Base-by-base conservation (phyloP, 2,329 filamentous ascomycete genomes). In the Talaromyces sp. region DNA sequence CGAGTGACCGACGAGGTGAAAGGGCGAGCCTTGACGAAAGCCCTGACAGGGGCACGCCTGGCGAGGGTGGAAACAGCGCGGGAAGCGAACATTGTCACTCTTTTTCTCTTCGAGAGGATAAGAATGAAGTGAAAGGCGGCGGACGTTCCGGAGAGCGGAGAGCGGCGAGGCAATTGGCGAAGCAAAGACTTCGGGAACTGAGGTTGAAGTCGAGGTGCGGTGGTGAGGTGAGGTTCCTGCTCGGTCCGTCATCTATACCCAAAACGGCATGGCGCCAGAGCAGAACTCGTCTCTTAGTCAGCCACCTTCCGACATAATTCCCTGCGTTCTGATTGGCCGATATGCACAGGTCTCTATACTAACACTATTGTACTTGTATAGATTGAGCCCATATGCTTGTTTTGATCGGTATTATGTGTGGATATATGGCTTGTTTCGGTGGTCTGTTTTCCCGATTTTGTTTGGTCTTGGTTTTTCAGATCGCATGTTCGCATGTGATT, bases 51-150 rank as follows among this genome's bases (percentile, higher is more conserved):
- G 65, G 76, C 72, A 69, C 77, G 78, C 74, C 76, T 74, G 60
- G 76, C 78, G 65, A 80, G 72, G 69, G 75, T 72, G 71, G 76
- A 75, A 68, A 74, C 77, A 68, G 77, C 75, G 69, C 77, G 78
- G 72, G 76, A 76, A 67, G 76, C 74, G 74, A 79, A 80, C 79
- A 80, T 81, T 72, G 19, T 47, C 44, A 7, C 10, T 53, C 68
- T 55, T 19, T 53, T 30, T 30, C 49, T 28, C 25, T 27, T 53
- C 49, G 27, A 17, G 49, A 15, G 19, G 13, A 28, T 30, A 53
- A 22, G 25, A 53, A 53, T 53, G 25, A 53, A 53, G 17, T 13
- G 49, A 27, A 28, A 53, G 8, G 25, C 11, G 49, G 49, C 27
- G 49, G 49, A 15, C 49, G 49, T 53, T 47, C 44, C 44, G 44